phyloP scores from a whole-genome alignment of 2,329 filamentous ascomycete genomes.

The Neophaeococcomyces aloes region DNA sequence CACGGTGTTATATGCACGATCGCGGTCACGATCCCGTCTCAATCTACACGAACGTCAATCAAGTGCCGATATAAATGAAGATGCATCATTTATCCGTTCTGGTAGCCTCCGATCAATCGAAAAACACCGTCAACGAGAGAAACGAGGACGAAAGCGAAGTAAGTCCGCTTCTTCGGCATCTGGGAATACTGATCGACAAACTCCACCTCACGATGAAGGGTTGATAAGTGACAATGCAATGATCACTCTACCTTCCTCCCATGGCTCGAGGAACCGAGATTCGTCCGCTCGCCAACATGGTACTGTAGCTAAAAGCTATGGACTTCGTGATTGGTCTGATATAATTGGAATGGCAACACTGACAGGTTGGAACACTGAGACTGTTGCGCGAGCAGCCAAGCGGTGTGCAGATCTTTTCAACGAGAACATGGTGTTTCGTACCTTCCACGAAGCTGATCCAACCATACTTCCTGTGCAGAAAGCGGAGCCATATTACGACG shows the following conservation, averaged over 20 bases:
- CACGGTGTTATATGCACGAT: background rate
- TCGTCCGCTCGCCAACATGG: background rate
- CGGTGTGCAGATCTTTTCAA: conserved; percentile 68
- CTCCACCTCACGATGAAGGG: background rate
- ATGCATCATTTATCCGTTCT: background rate
- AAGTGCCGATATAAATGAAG: background rate
- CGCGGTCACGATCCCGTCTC: background rate
- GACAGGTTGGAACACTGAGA: conserved; percentile 55
- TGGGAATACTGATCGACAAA: background rate
- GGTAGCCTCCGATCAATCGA: background rate
- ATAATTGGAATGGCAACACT: conserved; percentile 69
- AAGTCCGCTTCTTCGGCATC: background rate
- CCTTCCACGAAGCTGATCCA: conserved; percentile 34
- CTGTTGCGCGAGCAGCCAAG: conserved; percentile 57
- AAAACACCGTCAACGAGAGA: background rate
- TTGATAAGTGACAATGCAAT: background rate
- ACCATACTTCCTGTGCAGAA: background rate
- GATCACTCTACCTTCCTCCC: background rate
- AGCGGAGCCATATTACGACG: conserved; percentile 1
- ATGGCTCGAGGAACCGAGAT: background rate
- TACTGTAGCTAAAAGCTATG: conserved; percentile 15
- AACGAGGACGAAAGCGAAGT: conserved; percentile 4
- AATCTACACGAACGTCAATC: background rate
- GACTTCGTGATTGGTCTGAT: conserved; percentile 70
- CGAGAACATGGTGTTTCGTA: conserved; percentile 57